Conservation (phyloP, 176 grass and related monocot species). For the Saccharum spontaneum region DNA sequence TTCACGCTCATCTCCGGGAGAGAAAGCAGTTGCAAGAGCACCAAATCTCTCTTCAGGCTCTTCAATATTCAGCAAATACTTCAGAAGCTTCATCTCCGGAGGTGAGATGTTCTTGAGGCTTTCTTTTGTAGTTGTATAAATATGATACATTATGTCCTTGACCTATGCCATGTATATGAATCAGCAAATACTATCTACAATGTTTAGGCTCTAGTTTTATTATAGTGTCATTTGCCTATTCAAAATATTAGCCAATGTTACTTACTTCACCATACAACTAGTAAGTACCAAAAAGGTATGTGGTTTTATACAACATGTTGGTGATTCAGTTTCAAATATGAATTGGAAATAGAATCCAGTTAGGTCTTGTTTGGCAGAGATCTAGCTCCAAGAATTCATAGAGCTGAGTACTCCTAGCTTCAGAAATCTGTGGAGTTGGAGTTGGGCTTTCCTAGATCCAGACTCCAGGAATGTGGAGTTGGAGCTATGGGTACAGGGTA, state of each 20-base stretch:
- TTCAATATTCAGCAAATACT: conserved; percentile 91
- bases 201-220: not conserved
- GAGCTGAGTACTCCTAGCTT: not conserved
- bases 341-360: not conserved
- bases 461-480: not conserved
- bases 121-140: conserved; percentile 74
- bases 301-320: not conserved
- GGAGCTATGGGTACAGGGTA: not conserved
- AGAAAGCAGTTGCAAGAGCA: conserved; percentile 75
- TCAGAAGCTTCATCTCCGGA: conserved; percentile 84
- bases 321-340: not conserved
- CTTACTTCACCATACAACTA: not conserved
- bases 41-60: conserved; percentile 77
- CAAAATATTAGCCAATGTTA: conserved; percentile 20
- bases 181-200: conserved; percentile 15
- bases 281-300: not conserved
- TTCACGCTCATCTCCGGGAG: conserved; percentile 65
- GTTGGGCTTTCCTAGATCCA: not conserved
- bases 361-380: not conserved
- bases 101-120: conserved; percentile 84
- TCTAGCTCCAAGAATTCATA: not conserved
- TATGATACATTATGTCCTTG: conserved; percentile 85
- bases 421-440: too few relatives aligned
- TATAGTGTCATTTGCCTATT: conserved; percentile 7
- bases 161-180: conserved; percentile 50